A percentile compares a stretch with the other conserved stretches of the same genome.
These are phyloP conservation scores for Corrigiola litoralis DNA, from an alignment of 179 eudicot species.

Conservation along the genomic window DNA sequence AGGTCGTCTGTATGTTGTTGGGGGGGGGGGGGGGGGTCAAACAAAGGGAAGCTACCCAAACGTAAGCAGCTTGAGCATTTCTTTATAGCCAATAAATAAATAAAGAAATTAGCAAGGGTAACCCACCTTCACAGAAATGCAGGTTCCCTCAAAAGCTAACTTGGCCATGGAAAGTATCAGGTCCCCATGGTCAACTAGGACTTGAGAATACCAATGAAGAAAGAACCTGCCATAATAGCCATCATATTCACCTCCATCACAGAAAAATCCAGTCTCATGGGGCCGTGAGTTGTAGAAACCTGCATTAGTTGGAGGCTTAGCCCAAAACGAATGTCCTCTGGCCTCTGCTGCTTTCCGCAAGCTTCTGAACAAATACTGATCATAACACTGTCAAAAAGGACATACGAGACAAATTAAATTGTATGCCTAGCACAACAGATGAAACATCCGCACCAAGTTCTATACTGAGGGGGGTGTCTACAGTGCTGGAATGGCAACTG, in stretches of 20 bases:
- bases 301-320: conserved; percentile 78
- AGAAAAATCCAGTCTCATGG: conserved; percentile 90
- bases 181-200: conserved; percentile 83
- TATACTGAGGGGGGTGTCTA: neutral
- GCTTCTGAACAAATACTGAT: conserved; percentile 77
- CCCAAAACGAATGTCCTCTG: conserved; percentile 85
- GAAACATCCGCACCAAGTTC: conserved; percentile 1
- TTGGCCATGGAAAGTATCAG: conserved; percentile 76
- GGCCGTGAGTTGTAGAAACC: conserved; percentile 93
- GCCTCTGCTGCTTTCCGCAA: conserved; percentile 78
- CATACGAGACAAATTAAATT: neutral
- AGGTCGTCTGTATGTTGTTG: too few relatives aligned
- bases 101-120: conserved; percentile 5
- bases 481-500: neutral
- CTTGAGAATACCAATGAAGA: conserved; percentile 86
- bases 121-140: conserved; percentile 75
- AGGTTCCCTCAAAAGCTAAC: conserved; percentile 84
- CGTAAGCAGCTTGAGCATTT: too few relatives aligned
- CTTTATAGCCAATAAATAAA: too few relatives aligned
- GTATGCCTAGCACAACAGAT: neutral
- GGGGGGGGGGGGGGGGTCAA: too few relatives aligned
- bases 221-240: conserved; percentile 90
- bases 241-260: conserved; percentile 95
- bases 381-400: conserved; percentile 73
- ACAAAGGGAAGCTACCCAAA: too few relatives aligned